Evolutionary conservation across 805 yeast species (phyloP).

Genomic region (Wickerhamiella dianesei): DNA sequence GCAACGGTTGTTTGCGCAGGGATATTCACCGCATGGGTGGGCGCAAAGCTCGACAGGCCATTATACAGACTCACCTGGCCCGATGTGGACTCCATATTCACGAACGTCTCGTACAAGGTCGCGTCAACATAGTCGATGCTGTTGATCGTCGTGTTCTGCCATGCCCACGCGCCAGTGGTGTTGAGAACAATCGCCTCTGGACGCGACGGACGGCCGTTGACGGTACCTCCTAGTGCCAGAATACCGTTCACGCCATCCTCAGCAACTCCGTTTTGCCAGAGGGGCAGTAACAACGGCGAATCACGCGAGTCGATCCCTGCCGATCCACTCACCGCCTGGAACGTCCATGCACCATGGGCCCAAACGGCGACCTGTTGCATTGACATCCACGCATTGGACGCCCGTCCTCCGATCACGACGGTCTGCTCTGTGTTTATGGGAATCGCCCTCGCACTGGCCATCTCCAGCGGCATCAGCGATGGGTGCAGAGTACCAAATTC

Average conservation of each 20-base stretch:
- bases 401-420: constrained; percentile 49
- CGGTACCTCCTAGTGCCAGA: constrained; percentile 50
- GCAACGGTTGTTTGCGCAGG: constrained; percentile 8
- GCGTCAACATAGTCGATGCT: constrained; percentile 6
- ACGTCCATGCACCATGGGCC: constrained; percentile 61
- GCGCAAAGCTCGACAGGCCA: not conserved
- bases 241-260: constrained; percentile 21
- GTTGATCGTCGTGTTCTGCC: constrained; percentile 18
- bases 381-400: constrained; percentile 50
- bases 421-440: constrained; percentile 12
- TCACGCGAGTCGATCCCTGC: constrained; percentile 39
- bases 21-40: constrained; percentile 6
- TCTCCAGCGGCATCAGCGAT: constrained; percentile 17
- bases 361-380: constrained; percentile 64
- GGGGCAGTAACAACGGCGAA: constrained; percentile 41
- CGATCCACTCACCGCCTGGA: constrained; percentile 25
- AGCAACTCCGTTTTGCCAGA: constrained; percentile 26
- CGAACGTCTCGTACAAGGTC: constrained; percentile 12
- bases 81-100: not conserved
- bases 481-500: constrained; percentile 12
- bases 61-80: constrained; percentile 1
- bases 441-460: constrained; percentile 16
- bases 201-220: constrained; percentile 27
- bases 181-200: constrained; percentile 34
- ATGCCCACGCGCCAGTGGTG: constrained; percentile 32